Evolutionary conservation across 179 eudicot genomes (phyloP).

Genomic region (Spergularia azorica): DNA sequence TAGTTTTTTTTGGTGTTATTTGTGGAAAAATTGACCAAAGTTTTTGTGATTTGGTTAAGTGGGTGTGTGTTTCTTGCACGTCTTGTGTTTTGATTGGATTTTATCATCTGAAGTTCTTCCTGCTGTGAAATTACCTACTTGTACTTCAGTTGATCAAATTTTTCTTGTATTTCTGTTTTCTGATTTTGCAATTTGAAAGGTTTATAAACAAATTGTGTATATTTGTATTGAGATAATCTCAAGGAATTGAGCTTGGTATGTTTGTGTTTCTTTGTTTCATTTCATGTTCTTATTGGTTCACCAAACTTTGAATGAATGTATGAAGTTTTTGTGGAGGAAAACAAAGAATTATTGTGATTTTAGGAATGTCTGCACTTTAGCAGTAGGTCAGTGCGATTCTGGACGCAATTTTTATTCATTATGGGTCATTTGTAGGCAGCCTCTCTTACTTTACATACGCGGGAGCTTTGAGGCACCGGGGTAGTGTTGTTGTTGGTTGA

Average conservation of each 20-base stretch:
- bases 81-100: slow-evolving; percentile 15
- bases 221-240: background rate
- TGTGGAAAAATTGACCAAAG: background rate
- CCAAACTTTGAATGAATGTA: background rate
- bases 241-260: slow-evolving; percentile 10
- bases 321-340: background rate
- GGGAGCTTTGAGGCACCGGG: too few relatives aligned
- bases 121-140: background rate
- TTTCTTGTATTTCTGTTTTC: background rate
- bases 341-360: background rate
- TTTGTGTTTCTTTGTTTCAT: background rate
- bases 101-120: background rate
- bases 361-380: background rate
- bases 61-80: slow-evolving; percentile 29
- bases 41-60: slow-evolving; percentile 5
- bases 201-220: too few relatives aligned
- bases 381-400: background rate
- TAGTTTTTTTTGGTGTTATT: slow-evolving; percentile 18
- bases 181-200: too few relatives aligned
- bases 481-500: background rate
- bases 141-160: background rate
- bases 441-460: too few relatives aligned
- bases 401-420: too few relatives aligned
- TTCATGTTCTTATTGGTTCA: background rate
- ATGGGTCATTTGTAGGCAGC: too few relatives aligned